Percentiles rank a stretch among this genome's conserved stretches.
Evolutionary conservation across 352 stramenopile genomes (phyloP).

Genomic region (Globisporangium spinosum): DNA sequence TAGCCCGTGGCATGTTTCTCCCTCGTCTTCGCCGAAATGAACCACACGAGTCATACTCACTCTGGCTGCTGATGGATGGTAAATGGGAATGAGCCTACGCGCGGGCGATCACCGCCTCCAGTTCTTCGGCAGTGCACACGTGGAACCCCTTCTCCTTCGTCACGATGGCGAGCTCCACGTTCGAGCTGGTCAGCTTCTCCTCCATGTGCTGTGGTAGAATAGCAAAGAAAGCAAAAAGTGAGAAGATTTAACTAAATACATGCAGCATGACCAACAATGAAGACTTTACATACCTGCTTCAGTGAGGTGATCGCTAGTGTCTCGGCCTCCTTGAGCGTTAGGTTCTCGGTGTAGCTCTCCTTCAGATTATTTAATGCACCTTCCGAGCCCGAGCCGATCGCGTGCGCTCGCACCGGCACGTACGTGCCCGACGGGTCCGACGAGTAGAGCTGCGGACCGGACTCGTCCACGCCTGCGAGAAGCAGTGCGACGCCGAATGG

Average conservation of each 20-base stretch:
- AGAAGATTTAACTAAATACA: not conserved
- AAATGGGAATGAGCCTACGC: slow-evolving; percentile 34
- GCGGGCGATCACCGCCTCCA: slow-evolving; percentile 89
- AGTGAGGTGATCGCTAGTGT: slow-evolving; percentile 94
- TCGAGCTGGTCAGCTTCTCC: slow-evolving; percentile 97
- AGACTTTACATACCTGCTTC: slow-evolving; percentile 79
- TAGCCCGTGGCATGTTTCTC: not conserved
- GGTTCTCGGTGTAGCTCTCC: slow-evolving; percentile 95
- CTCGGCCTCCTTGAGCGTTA: slow-evolving; percentile 97
- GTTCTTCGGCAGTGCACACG: slow-evolving; percentile 90
- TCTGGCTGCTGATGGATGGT: not conserved
- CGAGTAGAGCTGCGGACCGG: slow-evolving; percentile 94
- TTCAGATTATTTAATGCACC: slow-evolving; percentile 97
- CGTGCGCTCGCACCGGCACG: slow-evolving; percentile 97
- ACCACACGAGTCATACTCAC: no score
- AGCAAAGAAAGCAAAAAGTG: not conserved
- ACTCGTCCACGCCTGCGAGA: slow-evolving; percentile 94
- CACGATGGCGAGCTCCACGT: slow-evolving; percentile 97
- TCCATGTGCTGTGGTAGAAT: slow-evolving; percentile 93
- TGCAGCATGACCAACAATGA: not conserved
- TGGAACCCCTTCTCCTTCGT: slow-evolving; percentile 95
- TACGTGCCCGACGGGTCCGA: slow-evolving; percentile 98
- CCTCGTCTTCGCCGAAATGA: not conserved
- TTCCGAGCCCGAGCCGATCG: slow-evolving; percentile 97
- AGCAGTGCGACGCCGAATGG: slow-evolving; percentile 99